Conservation (phyloP, 73 alveolate genomes). For the Stentor roeselii region DNA sequence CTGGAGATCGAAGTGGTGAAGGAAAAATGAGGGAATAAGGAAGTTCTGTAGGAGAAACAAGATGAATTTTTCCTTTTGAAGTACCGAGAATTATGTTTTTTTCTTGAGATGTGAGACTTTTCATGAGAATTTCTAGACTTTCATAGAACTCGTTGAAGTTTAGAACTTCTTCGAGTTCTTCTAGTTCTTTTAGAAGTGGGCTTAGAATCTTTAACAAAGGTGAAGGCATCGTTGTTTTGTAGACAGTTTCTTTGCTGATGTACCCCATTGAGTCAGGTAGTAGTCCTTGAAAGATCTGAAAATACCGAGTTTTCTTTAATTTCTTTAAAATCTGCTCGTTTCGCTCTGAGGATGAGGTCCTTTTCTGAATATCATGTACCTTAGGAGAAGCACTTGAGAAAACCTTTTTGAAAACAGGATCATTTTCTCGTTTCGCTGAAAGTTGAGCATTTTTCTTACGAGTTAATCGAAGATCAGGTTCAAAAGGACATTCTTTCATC, state of each 20-base stretch:
- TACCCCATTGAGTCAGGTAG: not conserved
- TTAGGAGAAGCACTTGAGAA: too few species aligned
- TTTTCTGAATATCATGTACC: too few species aligned
- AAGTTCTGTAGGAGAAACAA: too few species aligned
- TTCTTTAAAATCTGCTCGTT: not conserved
- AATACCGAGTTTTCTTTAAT: not conserved
- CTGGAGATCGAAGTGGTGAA: too few species aligned
- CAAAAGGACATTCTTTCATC: not conserved
- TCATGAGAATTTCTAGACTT: not conserved
- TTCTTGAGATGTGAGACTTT: not conserved
- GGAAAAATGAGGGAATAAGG: too few species aligned
- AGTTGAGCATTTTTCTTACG: not conserved
- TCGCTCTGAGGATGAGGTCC: not conserved
- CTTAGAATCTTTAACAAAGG: not conserved
- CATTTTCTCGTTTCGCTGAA: not conserved
- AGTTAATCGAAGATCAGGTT: not conserved
- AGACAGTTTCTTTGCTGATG: not conserved
- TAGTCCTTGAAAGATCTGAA: too few species aligned
- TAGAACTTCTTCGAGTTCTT: not conserved
- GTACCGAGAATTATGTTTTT: not conserved
- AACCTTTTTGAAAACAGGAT: too few species aligned
- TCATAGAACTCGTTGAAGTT: not conserved
- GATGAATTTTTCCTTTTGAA: not conserved
- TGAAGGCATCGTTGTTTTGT: not conserved
- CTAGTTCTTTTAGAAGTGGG: not conserved